Evolutionary conservation across 2,329 filamentous ascomycete species (phyloP), one percentile per base, ranked within the genome.

Genomic region (Exophiala oligosperma): DNA sequence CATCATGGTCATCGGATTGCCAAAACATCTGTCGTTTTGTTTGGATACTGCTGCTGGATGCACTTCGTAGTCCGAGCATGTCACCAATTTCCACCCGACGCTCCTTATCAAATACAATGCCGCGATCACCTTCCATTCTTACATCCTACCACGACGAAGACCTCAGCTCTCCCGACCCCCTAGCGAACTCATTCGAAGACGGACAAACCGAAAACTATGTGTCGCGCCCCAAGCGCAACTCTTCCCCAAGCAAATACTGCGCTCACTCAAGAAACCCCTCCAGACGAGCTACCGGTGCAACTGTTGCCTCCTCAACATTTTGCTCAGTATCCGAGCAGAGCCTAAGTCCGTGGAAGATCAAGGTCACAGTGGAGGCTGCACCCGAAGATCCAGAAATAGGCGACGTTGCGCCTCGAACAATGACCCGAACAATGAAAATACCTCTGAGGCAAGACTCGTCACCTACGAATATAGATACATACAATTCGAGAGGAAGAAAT

Each of bases 331-430:
- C 59, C 1, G 59, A 67, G 54, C 76, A 76, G 66, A 65, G 56
- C 35, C 66, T 74, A 12, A 79, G 76, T 62, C 77, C 77, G 28
- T 79, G 77, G 77, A 74, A 76, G 55, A 78, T 79, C 57, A 71
- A 75, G 46, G 76, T 79, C 24, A 79, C 77, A 0, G 72, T 79
- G 37, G 76, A 79, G 66, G 77, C 77, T 21, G 76, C 76, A 44
- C 75, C 66, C 24, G 70, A 79, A 52, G 75, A 77, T 38, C 74
- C 73, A 32, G 71, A 70, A 37, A 64, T 69, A 40, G 68, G 72
- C 48, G 61, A 68, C 44, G 56, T 21, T 69, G 67, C 46, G 67
- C 49, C 32, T 12, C 58, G 52, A 47, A 56, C 50, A 46, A 61
- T 59, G 52, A 59, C 74, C 4, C 71, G 66, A 32, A 77, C 74